Conservation (phyloP, 1,284 basidiomycete genomes). For the Puccinia novopanici region DNA sequence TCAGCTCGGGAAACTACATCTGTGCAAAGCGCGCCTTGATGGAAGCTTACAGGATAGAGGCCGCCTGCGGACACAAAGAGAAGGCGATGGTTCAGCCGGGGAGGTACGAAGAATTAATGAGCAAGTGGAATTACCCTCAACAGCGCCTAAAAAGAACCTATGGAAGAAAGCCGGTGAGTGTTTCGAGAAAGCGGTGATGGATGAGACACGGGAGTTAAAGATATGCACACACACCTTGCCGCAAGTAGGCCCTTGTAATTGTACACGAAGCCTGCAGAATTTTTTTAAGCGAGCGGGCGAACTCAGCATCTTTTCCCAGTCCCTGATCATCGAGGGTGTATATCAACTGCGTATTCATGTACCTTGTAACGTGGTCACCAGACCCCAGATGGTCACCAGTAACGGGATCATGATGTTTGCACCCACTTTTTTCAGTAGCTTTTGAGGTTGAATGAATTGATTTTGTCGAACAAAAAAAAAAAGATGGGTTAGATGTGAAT, state of each 20-base stretch:
- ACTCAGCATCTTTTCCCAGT: too few species aligned
- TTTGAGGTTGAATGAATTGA: neutral
- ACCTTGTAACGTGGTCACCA: slow-evolving; percentile 48
- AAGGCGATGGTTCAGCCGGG: neutral
- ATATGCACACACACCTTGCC: slow-evolving; percentile 7
- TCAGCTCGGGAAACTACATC: neutral
- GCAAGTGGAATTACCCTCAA: slow-evolving; percentile 25
- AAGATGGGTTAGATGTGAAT: neutral
- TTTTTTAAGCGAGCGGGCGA: neutral
- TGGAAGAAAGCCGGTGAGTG: too few species aligned
- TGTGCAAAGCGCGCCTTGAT: neutral
- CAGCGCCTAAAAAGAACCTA: slow-evolving; percentile 46
- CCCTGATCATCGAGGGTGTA: too few species aligned
- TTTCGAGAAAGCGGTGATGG: neutral
- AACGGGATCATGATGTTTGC: slow-evolving; percentile 38
- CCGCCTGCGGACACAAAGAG: slow-evolving; percentile 12
- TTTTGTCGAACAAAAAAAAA: neutral
- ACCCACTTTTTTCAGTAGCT: slow-evolving; percentile 40
- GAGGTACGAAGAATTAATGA: neutral
- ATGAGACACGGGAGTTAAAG: neutral
- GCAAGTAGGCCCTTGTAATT: slow-evolving; percentile 38
- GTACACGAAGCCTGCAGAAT: slow-evolving; percentile 29
- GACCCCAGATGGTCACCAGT: slow-evolving; percentile 38
- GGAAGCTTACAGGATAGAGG: slow-evolving; percentile 34
- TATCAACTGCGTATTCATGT: too few species aligned